phyloP scores from a whole-genome alignment of 2,329 filamentous ascomycete genomes.

The Nothomitra cinnamomea region DNA sequence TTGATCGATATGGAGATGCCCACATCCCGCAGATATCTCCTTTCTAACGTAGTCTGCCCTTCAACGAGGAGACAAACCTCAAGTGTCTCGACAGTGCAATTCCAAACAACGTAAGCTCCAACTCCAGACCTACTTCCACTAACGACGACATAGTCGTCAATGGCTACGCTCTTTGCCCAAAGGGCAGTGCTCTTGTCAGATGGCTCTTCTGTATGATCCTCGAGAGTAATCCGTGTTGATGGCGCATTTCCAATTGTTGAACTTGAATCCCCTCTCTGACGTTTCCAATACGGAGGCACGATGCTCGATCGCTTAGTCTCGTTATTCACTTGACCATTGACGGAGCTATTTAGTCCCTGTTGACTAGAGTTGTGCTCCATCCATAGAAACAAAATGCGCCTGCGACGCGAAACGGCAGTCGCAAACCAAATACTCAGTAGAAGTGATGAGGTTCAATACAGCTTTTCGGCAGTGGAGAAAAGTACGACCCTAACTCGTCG shows the following conservation, averaged over 20 bases:
- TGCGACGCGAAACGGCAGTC: not conserved
- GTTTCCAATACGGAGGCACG: slow-evolving; percentile 30
- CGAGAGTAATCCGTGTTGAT: slow-evolving; percentile 35
- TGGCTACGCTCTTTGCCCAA: slow-evolving; percentile 44
- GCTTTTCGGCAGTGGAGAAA: no score
- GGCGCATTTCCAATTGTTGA: slow-evolving; percentile 17
- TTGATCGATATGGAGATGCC: slow-evolving; percentile 4
- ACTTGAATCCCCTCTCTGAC: slow-evolving; percentile 22
- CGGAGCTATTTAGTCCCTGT: not conserved
- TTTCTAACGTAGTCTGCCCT: not conserved
- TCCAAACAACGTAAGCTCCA: slow-evolving; percentile 94
- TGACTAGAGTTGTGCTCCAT: not conserved
- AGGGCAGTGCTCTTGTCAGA: slow-evolving; percentile 39
- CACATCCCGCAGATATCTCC: not conserved
- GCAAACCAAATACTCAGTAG: not conserved
- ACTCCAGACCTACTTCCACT: slow-evolving; percentile 37
- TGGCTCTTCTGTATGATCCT: slow-evolving; percentile 45
- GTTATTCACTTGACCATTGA: not conserved
- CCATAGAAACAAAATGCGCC: not conserved
- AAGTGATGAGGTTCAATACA: not conserved
- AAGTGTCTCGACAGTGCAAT: slow-evolving; percentile 72
- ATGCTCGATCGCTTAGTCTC: slow-evolving; percentile 1
- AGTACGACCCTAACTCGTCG: no score
- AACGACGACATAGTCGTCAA: slow-evolving; percentile 45
- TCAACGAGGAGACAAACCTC: slow-evolving; percentile 37